Percentiles rank a stretch among this genome's conserved stretches.
These are phyloP conservation scores for Candida ficus DNA, from an alignment of 805 yeast genomes.

Conservation along the genomic window DNA sequence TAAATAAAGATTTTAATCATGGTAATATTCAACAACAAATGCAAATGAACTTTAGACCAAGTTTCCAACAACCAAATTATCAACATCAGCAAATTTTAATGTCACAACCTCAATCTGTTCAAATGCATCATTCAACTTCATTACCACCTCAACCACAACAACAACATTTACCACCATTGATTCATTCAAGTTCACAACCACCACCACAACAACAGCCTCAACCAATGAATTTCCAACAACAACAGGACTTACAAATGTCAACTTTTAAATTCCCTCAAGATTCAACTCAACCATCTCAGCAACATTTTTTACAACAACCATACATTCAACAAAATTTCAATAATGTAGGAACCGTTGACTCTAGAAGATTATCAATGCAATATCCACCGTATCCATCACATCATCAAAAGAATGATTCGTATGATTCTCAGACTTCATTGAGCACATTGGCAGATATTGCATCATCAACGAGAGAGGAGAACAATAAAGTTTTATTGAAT, in stretches of 20 bases:
- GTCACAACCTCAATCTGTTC: no score
- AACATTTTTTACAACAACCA: not conserved
- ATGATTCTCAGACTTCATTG: constrained; percentile 21
- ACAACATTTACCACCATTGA: not conserved
- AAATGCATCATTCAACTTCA: not conserved
- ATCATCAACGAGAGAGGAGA: constrained; percentile 4
- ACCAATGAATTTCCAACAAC: no score
- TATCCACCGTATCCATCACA: constrained; percentile 10
- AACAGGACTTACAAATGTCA: not conserved
- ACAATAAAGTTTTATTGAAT: constrained; percentile 3
- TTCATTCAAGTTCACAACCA: no score
- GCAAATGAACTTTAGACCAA: no score
- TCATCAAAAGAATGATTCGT: constrained; percentile 17
- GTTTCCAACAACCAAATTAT: not conserved
- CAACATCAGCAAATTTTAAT: not conserved
- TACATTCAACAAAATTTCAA: not conserved
- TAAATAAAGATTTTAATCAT: no score
- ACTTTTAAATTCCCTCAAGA: not conserved
- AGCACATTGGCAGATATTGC: constrained; percentile 25
- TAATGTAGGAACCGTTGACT: not conserved
- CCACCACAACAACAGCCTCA: no score
- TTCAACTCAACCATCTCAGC: no score
- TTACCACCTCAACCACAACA: not conserved
- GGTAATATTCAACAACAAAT: no score
- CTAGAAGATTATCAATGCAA: constrained; percentile 11